Percentiles rank a stretch among this genome's conserved stretches.
Evolutionary conservation across 805 yeast genomes (phyloP).

Genomic region (Hanseniaspora guilliermondii): DNA sequence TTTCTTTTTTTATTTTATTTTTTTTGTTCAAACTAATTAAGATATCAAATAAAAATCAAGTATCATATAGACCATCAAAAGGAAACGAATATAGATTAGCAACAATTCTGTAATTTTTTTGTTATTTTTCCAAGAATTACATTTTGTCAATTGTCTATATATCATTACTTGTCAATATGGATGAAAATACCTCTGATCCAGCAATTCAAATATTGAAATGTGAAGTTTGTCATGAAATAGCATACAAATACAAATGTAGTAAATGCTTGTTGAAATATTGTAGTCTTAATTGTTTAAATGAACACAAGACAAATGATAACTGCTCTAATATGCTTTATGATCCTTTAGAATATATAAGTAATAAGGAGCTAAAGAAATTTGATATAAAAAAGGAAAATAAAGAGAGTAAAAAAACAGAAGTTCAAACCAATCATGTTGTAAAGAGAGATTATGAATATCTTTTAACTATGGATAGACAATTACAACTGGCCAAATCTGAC

Average conservation of each 20-base stretch:
- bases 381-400: conserved; percentile 24
- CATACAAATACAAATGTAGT: conserved; percentile 66
- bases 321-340: conserved; percentile 57
- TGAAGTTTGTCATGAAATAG: conserved; percentile 33
- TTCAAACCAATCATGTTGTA: conserved; percentile 26
- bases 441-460: conserved; percentile 79
- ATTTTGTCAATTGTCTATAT: too few species aligned
- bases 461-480: conserved; percentile 42
- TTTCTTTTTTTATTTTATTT: not conserved
- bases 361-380: not conserved
- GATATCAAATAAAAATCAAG: too few species aligned
- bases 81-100: too few species aligned
- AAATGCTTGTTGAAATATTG: conserved; percentile 60
- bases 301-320: conserved; percentile 48
- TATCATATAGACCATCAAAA: too few species aligned
- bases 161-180: not conserved
- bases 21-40: not conserved
- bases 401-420: conserved; percentile 26
- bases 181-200: not conserved
- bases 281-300: conserved; percentile 53
- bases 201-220: conserved; percentile 24
- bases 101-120: too few species aligned
- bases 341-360: conserved; percentile 42
- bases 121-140: too few species aligned
- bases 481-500: conserved; percentile 49